A percentile compares a stretch with the other conserved stretches of the same genome.
phyloP scores from a whole-genome alignment of 163 green algal species.

The Scenedesmus sp. region DNA sequence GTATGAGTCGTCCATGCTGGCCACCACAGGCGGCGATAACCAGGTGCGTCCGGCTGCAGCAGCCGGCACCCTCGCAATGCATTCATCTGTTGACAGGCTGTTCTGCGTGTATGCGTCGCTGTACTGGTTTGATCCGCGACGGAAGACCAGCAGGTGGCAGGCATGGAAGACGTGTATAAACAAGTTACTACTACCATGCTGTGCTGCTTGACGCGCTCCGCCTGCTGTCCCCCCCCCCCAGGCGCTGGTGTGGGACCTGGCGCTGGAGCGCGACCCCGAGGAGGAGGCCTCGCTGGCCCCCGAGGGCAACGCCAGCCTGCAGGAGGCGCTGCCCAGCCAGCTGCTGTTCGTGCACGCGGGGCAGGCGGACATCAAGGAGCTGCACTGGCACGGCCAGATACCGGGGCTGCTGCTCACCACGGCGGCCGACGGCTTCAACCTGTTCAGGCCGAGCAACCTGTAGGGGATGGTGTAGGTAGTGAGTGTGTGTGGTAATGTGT shows the following conservation, averaged over 20 bases:
- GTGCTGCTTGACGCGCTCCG: no score
- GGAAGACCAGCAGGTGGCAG: no score
- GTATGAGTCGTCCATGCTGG: constrained; percentile 94
- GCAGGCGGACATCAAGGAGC: constrained; percentile 96
- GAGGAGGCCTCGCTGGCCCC: constrained; percentile 90
- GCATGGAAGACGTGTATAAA: no score
- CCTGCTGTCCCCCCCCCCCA: no score
- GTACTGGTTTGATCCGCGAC: no score
- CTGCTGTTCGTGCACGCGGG: constrained; percentile 97
- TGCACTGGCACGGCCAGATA: constrained; percentile 98
- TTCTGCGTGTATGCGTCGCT: no score
- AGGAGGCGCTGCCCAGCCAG: constrained; percentile 85
- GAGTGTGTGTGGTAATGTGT: neutral
- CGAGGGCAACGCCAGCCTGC: constrained; percentile 76
- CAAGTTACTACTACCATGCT: no score
- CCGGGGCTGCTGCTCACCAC: constrained; percentile 93
- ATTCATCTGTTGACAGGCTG: no score
- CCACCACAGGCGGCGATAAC: constrained; percentile 81
- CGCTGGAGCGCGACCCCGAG: constrained; percentile 94
- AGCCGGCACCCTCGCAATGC: no score
- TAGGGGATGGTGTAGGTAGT: constrained; percentile 42
- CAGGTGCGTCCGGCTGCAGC: constrained; percentile 60
- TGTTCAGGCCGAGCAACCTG: constrained; percentile 96
- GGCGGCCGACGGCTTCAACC: constrained; percentile 94
- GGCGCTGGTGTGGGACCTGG: constrained; percentile 93